Base-by-base conservation (phyloP, 805 yeast species). In the Zygosaccharomyces siamensis region DNA sequence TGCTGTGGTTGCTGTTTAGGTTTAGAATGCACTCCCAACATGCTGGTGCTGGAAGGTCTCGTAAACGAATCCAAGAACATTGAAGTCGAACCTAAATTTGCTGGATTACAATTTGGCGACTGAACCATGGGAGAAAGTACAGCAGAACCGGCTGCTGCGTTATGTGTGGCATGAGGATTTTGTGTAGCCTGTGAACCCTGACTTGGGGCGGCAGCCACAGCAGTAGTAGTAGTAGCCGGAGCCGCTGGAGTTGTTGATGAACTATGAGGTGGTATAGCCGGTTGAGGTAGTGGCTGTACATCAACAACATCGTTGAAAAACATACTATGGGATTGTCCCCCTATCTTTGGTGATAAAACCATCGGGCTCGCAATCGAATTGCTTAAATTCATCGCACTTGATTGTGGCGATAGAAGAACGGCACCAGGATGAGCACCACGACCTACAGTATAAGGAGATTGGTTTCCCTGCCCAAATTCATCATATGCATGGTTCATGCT, bases 351-450 rank as follows among this genome's bases (percentile, higher is more conserved):
- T 10, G 57, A 50, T 27, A 54, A 40, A 33, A 50, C 51, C 8
- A 45, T 49, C 4, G 52, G 40, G 16, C 58, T 54, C 16, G 52
- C 47, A 16, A 54, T 49, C 37, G 56, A 53, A 33, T 52, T 53
- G 37, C 51, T 52, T 44, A 53, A 33, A 21, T 53, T 54, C 53
- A 52, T 58, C 5, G 56, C 55, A 39, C 63, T 54, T 4, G 64
- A 51, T 43, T 56, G 57, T 16, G 73, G 70, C 2, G 72, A 68
- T 31, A 70, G 50, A 16, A 71, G 55, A 7, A 67, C 71, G 7
- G 74, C 75, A 26, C 75, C 75, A 3, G 75, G 75, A 47, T 67
- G 72, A n/a, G 66, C 68, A 45, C 69, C 58, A 52, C 69, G 54
- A 30, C 54, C 45, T 11, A 53, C 36, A 40, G 53, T 56, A 27